phyloP scores from a whole-genome alignment of 1,284 basidiomycete genomes.

The Ustilago esculenta region DNA sequence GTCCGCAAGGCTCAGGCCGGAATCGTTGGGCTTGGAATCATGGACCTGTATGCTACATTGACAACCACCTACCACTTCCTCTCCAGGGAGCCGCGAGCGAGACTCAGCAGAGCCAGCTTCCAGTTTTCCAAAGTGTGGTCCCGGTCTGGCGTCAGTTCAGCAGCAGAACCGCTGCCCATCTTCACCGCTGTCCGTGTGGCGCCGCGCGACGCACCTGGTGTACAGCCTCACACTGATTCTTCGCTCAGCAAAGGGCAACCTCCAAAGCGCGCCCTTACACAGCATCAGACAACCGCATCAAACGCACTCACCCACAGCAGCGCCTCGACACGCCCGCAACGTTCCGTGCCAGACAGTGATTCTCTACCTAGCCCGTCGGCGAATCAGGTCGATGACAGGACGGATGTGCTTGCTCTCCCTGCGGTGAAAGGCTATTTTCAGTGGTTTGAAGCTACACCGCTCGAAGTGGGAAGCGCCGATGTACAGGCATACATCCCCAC shows the following conservation, averaged over 20 bases:
- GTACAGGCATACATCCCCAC: slow-evolving; percentile 66
- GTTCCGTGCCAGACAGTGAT: no score
- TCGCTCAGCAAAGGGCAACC: slow-evolving; percentile 46
- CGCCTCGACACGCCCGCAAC: no score
- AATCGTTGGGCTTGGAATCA: slow-evolving; percentile 58
- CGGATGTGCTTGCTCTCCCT: slow-evolving; percentile 16
- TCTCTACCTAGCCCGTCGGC: neutral
- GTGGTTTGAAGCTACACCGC: slow-evolving; percentile 66
- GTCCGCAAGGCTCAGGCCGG: slow-evolving; percentile 57
- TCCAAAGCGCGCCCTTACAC: slow-evolving; percentile 37
- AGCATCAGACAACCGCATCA: slow-evolving; percentile 39
- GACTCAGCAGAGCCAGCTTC: slow-evolving; percentile 57
- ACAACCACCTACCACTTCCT: slow-evolving; percentile 57
- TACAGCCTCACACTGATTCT: slow-evolving; percentile 36
- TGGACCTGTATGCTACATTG: slow-evolving; percentile 65
- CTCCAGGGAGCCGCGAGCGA: slow-evolving; percentile 48
- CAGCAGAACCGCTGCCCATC: slow-evolving; percentile 55
- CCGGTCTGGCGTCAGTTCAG: slow-evolving; percentile 37
- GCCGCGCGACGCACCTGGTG: slow-evolving; percentile 33
- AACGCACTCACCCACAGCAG: slow-evolving; percentile 13
- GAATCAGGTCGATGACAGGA: slow-evolving; percentile 1
- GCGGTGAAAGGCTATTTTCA: slow-evolving; percentile 52
- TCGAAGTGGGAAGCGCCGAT: slow-evolving; percentile 65
- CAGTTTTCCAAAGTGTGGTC: slow-evolving; percentile 61
- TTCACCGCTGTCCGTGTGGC: slow-evolving; percentile 58